Evolutionary conservation across 148 eudicot species (phyloP).

Genomic region (Rhododendron ferrugineum): DNA sequence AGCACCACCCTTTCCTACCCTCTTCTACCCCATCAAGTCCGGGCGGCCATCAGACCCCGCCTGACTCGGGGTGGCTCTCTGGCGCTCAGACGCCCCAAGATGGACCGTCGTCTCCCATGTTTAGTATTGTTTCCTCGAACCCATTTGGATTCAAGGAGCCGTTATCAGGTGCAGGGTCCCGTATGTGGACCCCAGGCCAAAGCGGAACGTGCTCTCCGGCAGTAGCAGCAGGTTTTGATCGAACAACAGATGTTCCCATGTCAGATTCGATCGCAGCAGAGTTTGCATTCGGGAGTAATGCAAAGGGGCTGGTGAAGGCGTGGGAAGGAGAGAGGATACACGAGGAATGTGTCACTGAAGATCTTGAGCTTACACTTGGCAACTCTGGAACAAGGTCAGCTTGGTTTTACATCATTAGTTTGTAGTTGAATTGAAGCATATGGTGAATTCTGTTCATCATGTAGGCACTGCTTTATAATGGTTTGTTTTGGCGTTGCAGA

Average conservation of each 20-base stretch:
- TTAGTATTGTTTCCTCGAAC: slow-evolving; percentile 73
- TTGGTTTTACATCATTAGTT: not conserved
- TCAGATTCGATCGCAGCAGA: slow-evolving; percentile 75
- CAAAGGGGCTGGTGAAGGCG: slow-evolving; percentile 60
- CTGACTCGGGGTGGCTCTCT: slow-evolving; percentile 73
- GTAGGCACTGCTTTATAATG: not conserved
- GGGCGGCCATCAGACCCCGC: slow-evolving; percentile 46
- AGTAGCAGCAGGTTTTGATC: slow-evolving; percentile 53
- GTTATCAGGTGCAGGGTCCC: slow-evolving; percentile 53
- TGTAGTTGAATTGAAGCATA: not conserved
- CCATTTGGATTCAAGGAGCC: slow-evolving; percentile 72
- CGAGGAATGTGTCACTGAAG: slow-evolving; percentile 92
- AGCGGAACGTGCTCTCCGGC: slow-evolving; percentile 95
- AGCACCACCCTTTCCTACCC: slow-evolving; percentile 50
- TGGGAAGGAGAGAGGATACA: slow-evolving; percentile 98
- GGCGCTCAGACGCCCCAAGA: slow-evolving; percentile 64
- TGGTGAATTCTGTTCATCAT: not conserved
- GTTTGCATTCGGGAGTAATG: slow-evolving; percentile 79
- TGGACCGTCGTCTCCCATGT: slow-evolving; percentile 78
- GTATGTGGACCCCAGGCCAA: slow-evolving; percentile 97
- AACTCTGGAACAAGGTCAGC: slow-evolving; percentile 46
- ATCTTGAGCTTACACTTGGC: slow-evolving; percentile 90
- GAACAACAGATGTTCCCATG: slow-evolving; percentile 76
- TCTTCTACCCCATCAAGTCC: slow-evolving; percentile 85
- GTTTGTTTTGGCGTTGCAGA: slow-evolving; percentile 21